Evolutionary conservation across 768 basidiomycete genomes (phyloP), one percentile per base, ranked within the genome.

Genomic region (Gautieria morchelliformis): DNA sequence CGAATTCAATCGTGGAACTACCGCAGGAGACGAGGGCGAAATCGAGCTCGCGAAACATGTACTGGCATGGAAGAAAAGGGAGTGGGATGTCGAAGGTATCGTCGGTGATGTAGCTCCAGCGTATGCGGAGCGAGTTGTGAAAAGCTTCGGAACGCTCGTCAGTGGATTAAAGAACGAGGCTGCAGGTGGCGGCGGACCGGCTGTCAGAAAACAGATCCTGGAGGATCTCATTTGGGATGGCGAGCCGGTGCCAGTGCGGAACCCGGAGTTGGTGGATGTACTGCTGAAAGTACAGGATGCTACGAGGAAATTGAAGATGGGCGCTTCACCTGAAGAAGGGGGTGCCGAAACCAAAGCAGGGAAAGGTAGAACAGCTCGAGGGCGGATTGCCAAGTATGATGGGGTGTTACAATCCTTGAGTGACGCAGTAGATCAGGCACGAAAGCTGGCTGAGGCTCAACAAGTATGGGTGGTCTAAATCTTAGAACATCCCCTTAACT

Each of bases 201-300:
- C 67, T 10, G 75, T 69, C 30, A 77, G 75, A 66, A 80, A 77
- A 67, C 30, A 57, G 20, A 82, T 76, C 67, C 73, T 95, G 56
- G 72, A 72, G 52, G 71, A 77, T 52, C 70, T 93, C 37, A 61
- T 74, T 2, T 96, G 93, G 90, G 92, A 93, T 60, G 91, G 82
- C 5, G 78, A 86, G 63, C 80, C 81, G 0, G 82, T 98, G 6
- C 90, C 93, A 17, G 78, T 96, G 46, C 80, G 94, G 54, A 93
- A 87, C 64, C 91, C 92, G 0, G 93, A 98, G 69, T 73, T 97
- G 58, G 94, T 96, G 48, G 89, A 87, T 64, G 88, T 89, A 32
- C 72, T 96, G 56, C 70, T 91, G 61, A 87, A 81, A 62, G 86
- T 95, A 4, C 90, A 94, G 64, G 81, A 85, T 17, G 89, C 87